These are phyloP conservation scores for Coemansia javaensis DNA, from an alignment of 192 early-diverging fungal genomes.

Conservation along the genomic window DNA sequence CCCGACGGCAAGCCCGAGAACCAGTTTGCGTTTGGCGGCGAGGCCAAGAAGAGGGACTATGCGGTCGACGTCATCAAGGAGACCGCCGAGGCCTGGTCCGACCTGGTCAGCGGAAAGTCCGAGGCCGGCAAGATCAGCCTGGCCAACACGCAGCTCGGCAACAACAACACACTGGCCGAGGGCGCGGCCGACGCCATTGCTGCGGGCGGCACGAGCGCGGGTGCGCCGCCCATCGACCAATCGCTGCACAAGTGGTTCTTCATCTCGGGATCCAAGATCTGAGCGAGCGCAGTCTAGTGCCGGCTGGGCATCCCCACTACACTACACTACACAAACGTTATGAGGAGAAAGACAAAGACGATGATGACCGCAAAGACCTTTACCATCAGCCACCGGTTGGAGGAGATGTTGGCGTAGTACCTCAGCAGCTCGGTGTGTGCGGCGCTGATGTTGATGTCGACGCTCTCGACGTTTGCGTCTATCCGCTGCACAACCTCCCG, in stretches of 20 bases:
- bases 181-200: constrained; percentile 55
- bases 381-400: constrained; percentile 93
- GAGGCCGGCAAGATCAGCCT: constrained; percentile 71
- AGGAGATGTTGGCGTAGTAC: constrained; percentile 87
- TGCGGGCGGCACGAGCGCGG: constrained; percentile 51
- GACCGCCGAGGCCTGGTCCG: constrained; percentile 91
- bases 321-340: constrained; percentile 53
- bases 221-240: constrained; percentile 31
- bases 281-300: constrained; percentile 8
- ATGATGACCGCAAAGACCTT: constrained; percentile 90
- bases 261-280: constrained; percentile 74
- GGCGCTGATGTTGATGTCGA: constrained; percentile 84
- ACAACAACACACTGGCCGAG: constrained; percentile 64
- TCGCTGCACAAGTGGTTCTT: constrained; percentile 98
- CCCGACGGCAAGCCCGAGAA: constrained; percentile 99
- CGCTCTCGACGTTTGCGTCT: constrained; percentile 90
- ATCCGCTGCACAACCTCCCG: constrained; percentile 86
- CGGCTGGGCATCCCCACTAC: not conserved
- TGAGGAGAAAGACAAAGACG: constrained; percentile 78
- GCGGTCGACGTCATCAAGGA: constrained; percentile 87
- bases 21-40: constrained; percentile 95
- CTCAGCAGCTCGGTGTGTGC: constrained; percentile 87
- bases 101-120: constrained; percentile 67
- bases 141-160: constrained; percentile 64
- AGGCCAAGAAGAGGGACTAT: constrained; percentile 80